These are phyloP conservation scores for Backusella tarrabulga DNA, from an alignment of 192 early-diverging fungal genomes.

Conservation along the genomic window DNA sequence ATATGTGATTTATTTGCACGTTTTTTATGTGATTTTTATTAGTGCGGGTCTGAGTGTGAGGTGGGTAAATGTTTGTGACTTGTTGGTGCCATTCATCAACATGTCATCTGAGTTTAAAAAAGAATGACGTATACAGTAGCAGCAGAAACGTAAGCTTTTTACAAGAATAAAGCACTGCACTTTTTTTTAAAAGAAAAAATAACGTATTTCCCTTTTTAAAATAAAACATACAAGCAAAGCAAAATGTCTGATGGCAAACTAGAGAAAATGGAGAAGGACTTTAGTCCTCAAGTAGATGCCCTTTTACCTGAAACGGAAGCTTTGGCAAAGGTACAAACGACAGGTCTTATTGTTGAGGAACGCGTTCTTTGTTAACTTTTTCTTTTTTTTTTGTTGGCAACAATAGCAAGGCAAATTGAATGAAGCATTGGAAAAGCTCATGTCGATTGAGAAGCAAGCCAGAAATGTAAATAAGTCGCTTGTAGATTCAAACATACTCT, in stretches of 20 bases:
- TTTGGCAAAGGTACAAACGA: conserved; percentile 54
- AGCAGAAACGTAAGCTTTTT: conserved; percentile 4
- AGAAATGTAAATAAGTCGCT: conserved; percentile 64
- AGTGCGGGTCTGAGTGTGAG: no score
- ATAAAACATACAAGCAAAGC: neutral
- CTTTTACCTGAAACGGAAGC: conserved; percentile 78
- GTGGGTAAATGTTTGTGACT: no score
- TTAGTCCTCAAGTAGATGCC: conserved; percentile 71
- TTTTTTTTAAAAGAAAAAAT: neutral
- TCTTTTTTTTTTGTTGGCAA: neutral
- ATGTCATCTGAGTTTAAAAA: neutral
- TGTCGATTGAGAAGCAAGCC: conserved; percentile 92
- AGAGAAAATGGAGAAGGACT: conserved; percentile 94
- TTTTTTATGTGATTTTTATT: no score
- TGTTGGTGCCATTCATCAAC: neutral
- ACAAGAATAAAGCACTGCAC: neutral
- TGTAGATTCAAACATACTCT: neutral
- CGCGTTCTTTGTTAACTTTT: neutral
- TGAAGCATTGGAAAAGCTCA: conserved; percentile 87
- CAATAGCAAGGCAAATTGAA: conserved; percentile 64
- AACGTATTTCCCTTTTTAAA: neutral
- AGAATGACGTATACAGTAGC: conserved; percentile 6
- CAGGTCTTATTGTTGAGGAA: neutral
- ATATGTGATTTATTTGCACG: no score
- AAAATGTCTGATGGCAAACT: conserved; percentile 52